Base-by-base conservation (phyloP, 2,329 filamentous ascomycete genomes). In the Colletotrichum chlorophyti region DNA sequence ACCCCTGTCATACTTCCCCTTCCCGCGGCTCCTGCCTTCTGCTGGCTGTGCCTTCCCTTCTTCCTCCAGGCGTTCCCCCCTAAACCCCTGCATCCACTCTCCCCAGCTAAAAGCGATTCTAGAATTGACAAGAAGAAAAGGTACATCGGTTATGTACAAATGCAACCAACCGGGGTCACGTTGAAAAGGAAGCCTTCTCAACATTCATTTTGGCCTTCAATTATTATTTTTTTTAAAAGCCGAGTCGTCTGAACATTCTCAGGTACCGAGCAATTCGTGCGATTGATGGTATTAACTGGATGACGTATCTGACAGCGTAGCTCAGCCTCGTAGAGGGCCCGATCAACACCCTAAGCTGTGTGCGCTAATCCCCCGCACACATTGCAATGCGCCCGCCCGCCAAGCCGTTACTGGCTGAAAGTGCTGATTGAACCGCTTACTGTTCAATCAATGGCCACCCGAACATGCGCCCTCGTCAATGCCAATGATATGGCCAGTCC, bases 101-200 rank as follows among this genome's bases (percentile, higher is more conserved):
- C 32, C 15, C 40, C 46, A 24, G 31, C 47, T 10, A n/a, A n/a
- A n/a, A n/a, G n/a, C 29, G 58, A 27, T 61, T 62, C 60, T 62
- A 61, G 60, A 61, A 62, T 41, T 60, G 23, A 19, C 35, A 42
- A 54, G 60, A 62, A 62, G 50, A 45, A 61, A 61, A 61, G 51
- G 26, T 58, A 61, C 57, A 50, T 58, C 24, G n/a, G 12, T 15
- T 31, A n/a, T 21, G 58, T 60, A 57, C 46, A n/a, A n/a, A n/a
- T n/a, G n/a, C n/a, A n/a, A n/a, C n/a, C n/a, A n/a, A n/a, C n/a
- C n/a, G n/a, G n/a, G n/a, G n/a, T n/a, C n/a, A n/a, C n/a, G n/a
- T n/a, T n/a, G n/a, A n/a, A n/a, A n/a, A n/a, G n/a, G n/a, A n/a
- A n/a, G n/a, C n/a, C n/a, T n/a, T n/a, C n/a, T n/a, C n/a, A n/a